These are phyloP conservation scores for Amanita brunnescens DNA, from an alignment of 768 basidiomycete genomes.

Conservation along the genomic window DNA sequence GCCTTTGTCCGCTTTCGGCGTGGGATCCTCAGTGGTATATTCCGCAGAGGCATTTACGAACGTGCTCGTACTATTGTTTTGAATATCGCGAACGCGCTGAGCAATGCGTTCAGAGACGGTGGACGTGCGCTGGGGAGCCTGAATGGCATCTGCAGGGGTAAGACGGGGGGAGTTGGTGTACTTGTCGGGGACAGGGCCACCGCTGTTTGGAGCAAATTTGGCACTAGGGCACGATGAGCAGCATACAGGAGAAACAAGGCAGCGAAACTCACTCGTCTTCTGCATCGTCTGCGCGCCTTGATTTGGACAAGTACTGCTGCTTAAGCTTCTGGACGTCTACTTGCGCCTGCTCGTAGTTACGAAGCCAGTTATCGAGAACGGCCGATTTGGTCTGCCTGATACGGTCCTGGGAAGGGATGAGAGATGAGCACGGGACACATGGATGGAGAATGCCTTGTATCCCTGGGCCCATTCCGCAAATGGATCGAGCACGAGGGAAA, in stretches of 20 bases:
- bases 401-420: slow-evolving; percentile 39
- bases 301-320: slow-evolving; percentile 68
- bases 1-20: slow-evolving; percentile 73
- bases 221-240: slow-evolving; percentile 38
- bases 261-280: slow-evolving; percentile 76
- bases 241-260: slow-evolving; percentile 9
- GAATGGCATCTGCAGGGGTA: slow-evolving; percentile 45
- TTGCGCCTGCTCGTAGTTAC: slow-evolving; percentile 61
- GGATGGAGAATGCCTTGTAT: slow-evolving; percentile 46
- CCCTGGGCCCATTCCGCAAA: slow-evolving; percentile 72
- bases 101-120: slow-evolving; percentile 86
- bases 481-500: slow-evolving; percentile 66
- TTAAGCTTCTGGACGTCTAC: slow-evolving; percentile 66
- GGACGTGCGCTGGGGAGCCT: slow-evolving; percentile 52
- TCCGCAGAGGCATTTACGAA: too few species aligned
- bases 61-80: slow-evolving; percentile 47
- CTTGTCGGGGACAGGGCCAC: slow-evolving; percentile 51
- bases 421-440: slow-evolving; percentile 9
- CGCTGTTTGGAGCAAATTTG: slow-evolving; percentile 73
- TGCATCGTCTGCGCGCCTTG: slow-evolving; percentile 79
- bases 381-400: slow-evolving; percentile 48
- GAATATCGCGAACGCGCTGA: slow-evolving; percentile 73
- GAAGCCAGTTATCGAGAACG: slow-evolving; percentile 59
- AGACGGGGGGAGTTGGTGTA: slow-evolving; percentile 77
- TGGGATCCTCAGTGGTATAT: slow-evolving; percentile 24